phyloP scores from a whole-genome alignment of 179 eudicot species.

The Vitellaria paradoxa region DNA sequence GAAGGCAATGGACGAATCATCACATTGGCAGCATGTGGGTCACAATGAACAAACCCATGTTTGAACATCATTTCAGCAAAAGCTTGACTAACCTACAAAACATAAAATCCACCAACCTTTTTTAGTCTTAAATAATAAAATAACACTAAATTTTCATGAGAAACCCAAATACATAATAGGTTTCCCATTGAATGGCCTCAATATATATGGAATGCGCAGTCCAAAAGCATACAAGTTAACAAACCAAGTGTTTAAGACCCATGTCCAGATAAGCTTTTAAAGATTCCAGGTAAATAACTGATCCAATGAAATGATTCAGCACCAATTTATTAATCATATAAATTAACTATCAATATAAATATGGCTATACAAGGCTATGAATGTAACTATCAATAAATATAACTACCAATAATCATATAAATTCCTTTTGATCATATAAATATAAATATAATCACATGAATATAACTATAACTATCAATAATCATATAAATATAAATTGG shows the following conservation, averaged over 20 bases:
- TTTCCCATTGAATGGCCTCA: neutral
- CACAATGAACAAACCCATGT: conserved; percentile 99
- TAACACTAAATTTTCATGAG: neutral
- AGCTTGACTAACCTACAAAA: conserved; percentile 75
- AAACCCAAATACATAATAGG: neutral
- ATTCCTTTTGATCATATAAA: too few relatives aligned
- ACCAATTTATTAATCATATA: neutral
- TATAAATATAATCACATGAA: too few relatives aligned
- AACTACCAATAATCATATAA: too few relatives aligned
- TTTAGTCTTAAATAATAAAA: neutral
- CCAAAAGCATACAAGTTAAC: neutral
- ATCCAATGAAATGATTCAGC: neutral
- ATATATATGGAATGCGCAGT: neutral
- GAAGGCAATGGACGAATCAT: conserved; percentile 85
- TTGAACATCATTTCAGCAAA: conserved; percentile 99
- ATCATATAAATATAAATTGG: too few relatives aligned
- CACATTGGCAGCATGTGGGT: conserved; percentile 97
- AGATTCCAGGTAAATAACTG: neutral
- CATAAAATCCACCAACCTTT: neutral
- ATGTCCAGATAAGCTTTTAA: neutral
- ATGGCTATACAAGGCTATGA: too few relatives aligned
- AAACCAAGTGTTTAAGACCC: neutral
- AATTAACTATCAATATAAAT: too few relatives aligned
- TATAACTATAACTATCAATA: too few relatives aligned
- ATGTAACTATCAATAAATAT: too few relatives aligned